A percentile compares a stretch with the other conserved stretches of the same genome.
Conservation (phyloP, 2,329 filamentous ascomycete genomes). For the Fusarium virguliforme region DNA sequence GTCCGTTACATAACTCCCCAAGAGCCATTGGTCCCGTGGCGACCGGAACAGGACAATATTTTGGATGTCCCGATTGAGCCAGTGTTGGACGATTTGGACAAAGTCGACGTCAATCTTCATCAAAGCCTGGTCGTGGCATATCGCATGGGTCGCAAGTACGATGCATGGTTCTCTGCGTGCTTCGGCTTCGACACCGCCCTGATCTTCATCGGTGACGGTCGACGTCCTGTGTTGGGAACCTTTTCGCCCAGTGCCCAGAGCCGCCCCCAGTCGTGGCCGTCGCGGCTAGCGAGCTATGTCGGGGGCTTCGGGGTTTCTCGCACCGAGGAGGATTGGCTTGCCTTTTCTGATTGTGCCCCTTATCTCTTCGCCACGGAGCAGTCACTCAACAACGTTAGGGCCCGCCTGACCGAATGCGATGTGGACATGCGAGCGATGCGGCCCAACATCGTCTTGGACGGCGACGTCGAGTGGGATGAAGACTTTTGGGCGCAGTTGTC, state of each 20-base stretch:
- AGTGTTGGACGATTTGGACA: slow-evolving; percentile 61
- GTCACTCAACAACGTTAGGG: slow-evolving; percentile 78
- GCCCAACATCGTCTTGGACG: slow-evolving; percentile 80
- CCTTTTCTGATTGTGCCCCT: slow-evolving; percentile 83
- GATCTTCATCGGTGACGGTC: slow-evolving; percentile 75
- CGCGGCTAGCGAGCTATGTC: slow-evolving; percentile 55
- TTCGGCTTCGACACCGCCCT: slow-evolving; percentile 76
- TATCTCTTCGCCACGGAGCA: slow-evolving; percentile 80
- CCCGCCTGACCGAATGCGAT: slow-evolving; percentile 66
- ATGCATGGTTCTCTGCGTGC: slow-evolving; percentile 77
- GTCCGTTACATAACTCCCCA: slow-evolving; percentile 62
- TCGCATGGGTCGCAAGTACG: slow-evolving; percentile 73
- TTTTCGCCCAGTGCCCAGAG: slow-evolving; percentile 57
- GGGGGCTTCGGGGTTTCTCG: slow-evolving; percentile 27
- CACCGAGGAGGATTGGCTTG: slow-evolving; percentile 66
- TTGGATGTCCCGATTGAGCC: slow-evolving; percentile 74
- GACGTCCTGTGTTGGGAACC: slow-evolving; percentile 75
- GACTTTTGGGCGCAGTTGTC: slow-evolving; percentile 79
- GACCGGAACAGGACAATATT: slow-evolving; percentile 56
- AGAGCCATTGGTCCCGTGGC: slow-evolving; percentile 58
- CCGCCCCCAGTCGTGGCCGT: slow-evolving; percentile 55
- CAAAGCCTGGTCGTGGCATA: slow-evolving; percentile 72
- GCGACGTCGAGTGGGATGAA: slow-evolving; percentile 75
- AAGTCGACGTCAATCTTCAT: slow-evolving; percentile 72
- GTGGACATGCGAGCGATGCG: slow-evolving; percentile 80